These are phyloP conservation scores for Celoporthe dispersa DNA, from an alignment of 2,329 filamentous ascomycete species.

Conservation along the genomic window DNA sequence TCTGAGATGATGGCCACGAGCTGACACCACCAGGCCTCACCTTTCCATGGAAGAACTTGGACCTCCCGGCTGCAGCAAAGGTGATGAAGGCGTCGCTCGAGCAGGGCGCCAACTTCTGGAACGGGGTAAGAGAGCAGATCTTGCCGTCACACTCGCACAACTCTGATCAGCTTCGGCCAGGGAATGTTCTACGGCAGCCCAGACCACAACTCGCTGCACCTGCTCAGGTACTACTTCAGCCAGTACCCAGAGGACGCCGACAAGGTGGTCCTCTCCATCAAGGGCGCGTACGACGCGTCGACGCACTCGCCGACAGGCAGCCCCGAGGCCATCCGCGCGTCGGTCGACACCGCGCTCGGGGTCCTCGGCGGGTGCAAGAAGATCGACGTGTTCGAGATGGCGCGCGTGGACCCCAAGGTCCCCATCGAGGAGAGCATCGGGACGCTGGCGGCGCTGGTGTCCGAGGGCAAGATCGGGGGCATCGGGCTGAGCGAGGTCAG, in stretches of 20 bases:
- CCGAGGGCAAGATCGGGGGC: conserved; percentile 48
- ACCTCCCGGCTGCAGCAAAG: conserved; percentile 13
- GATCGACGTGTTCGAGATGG: conserved; percentile 60
- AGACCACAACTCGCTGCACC: conserved; percentile 55
- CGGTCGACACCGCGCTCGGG: conserved; percentile 56
- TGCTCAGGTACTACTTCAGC: conserved; percentile 59
- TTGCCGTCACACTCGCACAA: conserved; percentile 32
- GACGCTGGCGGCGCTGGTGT: conserved; percentile 43
- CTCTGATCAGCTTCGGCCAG: conserved; percentile 5
- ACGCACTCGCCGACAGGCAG: conserved; percentile 46
- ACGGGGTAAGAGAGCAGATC: conserved; percentile 46
- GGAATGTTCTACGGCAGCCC: conserved; percentile 53
- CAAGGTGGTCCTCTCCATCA: conserved; percentile 60
- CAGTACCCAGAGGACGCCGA: conserved; percentile 59
- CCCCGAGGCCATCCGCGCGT: conserved; percentile 54
- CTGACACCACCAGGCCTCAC: conserved; percentile 16
- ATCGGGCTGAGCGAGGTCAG: conserved; percentile 49
- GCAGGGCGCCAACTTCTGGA: conserved; percentile 58
- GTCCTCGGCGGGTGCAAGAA: conserved; percentile 45
- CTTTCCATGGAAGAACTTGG: conserved; percentile 10
- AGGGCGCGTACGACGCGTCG: conserved; percentile 49
- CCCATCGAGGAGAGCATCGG: conserved; percentile 50
- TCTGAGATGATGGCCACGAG: not conserved
- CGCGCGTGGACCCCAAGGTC: conserved; percentile 45
- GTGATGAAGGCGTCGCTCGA: conserved; percentile 43